These are phyloP conservation scores for Rhodomyrtus tomentosa DNA, from an alignment of 345 rosid species.

Conservation along the genomic window DNA sequence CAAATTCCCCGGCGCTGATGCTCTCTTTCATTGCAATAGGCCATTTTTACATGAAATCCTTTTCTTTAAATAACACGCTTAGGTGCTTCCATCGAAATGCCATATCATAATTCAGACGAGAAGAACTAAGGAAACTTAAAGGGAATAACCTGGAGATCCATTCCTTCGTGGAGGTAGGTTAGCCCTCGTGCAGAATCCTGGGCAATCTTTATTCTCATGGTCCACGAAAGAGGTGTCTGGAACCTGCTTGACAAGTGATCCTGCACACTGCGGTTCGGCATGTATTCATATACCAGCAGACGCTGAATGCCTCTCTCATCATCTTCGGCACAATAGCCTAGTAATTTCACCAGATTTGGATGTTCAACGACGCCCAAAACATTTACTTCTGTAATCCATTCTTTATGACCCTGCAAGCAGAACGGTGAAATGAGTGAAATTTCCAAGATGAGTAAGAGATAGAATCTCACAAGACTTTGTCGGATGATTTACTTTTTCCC, in stretches of 20 bases:
- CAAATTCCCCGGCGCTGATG: neutral
- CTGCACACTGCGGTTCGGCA: conserved; percentile 83
- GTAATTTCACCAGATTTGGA: conserved; percentile 76
- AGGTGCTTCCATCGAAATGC: neutral
- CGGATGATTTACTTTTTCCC: neutral
- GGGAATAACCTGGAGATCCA: conserved; percentile 78
- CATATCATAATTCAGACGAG: neutral
- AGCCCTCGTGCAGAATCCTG: conserved; percentile 83
- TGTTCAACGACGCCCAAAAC: conserved; percentile 93
- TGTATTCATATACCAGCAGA: conserved; percentile 75
- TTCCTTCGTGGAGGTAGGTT: conserved; percentile 83
- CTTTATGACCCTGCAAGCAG: conserved; percentile 73
- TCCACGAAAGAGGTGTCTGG: conserved; percentile 63
- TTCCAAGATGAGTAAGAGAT: neutral
- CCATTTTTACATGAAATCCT: neutral
- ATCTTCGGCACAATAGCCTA: conserved; percentile 94
- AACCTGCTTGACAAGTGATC: conserved; percentile 70
- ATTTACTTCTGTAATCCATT: conserved; percentile 96
- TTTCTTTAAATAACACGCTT: neutral
- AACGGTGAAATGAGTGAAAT: neutral
- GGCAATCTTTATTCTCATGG: conserved; percentile 66
- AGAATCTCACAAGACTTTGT: neutral
- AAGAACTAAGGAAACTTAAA: neutral
- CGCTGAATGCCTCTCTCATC: conserved; percentile 96
- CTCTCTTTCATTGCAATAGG: neutral